Conservation (phyloP, 2,329 filamentous ascomycete species). For the Aspergillus awamori region DNA sequence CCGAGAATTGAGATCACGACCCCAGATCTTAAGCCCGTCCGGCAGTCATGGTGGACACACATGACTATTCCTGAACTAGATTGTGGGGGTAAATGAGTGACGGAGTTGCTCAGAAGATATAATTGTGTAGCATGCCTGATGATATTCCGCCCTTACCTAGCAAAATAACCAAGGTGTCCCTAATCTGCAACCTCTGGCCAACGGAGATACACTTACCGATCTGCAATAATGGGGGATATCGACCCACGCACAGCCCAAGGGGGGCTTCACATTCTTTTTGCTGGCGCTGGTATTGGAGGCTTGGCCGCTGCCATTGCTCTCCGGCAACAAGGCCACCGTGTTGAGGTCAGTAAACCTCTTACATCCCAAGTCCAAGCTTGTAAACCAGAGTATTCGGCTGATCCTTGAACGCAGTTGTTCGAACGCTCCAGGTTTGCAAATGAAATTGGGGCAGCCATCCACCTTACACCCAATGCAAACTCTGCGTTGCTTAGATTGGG, state of each 20-base stretch:
- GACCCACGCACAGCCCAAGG: slow-evolving; percentile 14
- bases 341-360: slow-evolving; percentile 31
- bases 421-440: slow-evolving; percentile 60
- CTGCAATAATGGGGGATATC: slow-evolving; percentile 22
- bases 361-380: background rate
- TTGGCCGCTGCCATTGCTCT: slow-evolving; percentile 50
- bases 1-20: slow-evolving; percentile 6
- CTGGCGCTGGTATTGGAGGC: slow-evolving; percentile 40
- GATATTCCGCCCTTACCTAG: background rate
- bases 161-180: background rate
- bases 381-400: background rate
- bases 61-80: background rate
- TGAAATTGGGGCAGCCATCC: slow-evolving; percentile 64
- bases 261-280: slow-evolving; percentile 35
- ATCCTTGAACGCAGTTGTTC: slow-evolving; percentile 46
- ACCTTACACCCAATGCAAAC: slow-evolving; percentile 64
- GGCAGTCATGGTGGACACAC: background rate
- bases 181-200: background rate
- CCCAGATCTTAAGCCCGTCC: background rate
- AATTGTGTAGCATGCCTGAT: background rate
- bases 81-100: background rate
- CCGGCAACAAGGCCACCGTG: slow-evolving; percentile 55
- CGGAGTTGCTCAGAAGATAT: background rate
- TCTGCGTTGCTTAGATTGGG: slow-evolving; percentile 56
- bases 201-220: background rate